Base-by-base conservation (phyloP, 2,329 filamentous ascomycete species). In the Fusarium proliferatum region DNA sequence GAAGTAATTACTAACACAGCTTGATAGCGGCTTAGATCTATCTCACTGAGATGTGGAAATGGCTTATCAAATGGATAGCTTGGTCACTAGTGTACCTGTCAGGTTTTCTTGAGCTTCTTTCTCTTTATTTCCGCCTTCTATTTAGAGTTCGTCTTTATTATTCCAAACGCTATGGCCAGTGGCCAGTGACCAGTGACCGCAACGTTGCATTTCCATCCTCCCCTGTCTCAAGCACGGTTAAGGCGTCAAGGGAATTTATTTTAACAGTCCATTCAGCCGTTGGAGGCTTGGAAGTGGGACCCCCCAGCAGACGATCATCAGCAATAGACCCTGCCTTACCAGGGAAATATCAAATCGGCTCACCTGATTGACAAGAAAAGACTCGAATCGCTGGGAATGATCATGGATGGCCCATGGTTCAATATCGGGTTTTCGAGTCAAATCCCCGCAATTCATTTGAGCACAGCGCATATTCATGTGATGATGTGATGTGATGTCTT, bases 251-350 rank as follows among this genome's bases (percentile, higher is more conserved):
- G 42, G 34, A 43, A 5, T 13, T 23, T 34, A 19, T 30, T 48
- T 19, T 13, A 23, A 53, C 59, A 36, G 39, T 46, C 51, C 42
- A 41, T 49, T 56, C 42, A 46, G 26, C 52, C 52, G 53, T 45
- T 58, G 34, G 43, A 48, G 41, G 51, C 39, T 51, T 58, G 56
- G 17, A 38, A 21, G 34, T 58, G 71, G 49, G 66, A 62, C 33
- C 26, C 60, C 41, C 71, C 57, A 74, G 33, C 28, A 69, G 59
- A 53, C 30, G 66, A 69, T 69, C 59, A 42, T 41, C 30, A 23
- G 42, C 30, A 55, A 39, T 15, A 5, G n/a, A 43, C 61, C 49
- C 30, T 51, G 48, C 56, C 38, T 39, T n/a, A 28, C 59, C 63
- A 42, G 51, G 67, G 11, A 15, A 17, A n/a, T 9, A 55, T 33